Conservation (phyloP, 2,329 filamentous ascomycete species). For the Cercospora canescens region DNA sequence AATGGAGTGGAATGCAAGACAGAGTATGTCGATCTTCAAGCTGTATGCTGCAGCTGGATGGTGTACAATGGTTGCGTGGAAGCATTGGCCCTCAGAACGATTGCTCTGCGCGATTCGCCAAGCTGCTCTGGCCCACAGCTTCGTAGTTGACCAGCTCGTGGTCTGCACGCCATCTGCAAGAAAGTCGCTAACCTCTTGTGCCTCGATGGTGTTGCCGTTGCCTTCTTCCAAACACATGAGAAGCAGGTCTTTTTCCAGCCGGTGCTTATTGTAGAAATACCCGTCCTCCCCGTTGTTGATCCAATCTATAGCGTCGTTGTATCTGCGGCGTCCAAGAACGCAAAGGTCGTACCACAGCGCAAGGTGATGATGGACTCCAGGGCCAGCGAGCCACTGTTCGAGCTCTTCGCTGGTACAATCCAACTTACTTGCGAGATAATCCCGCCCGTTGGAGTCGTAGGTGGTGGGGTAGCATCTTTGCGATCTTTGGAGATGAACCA, state of each 20-base stretch:
- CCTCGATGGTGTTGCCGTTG: background rate
- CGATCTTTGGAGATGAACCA: constrained; percentile 18
- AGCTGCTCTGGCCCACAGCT: constrained; percentile 27
- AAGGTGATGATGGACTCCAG: constrained; percentile 23
- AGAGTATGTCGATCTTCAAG: constrained; percentile 27
- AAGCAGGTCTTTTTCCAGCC: constrained; percentile 27
- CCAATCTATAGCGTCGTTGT: constrained; percentile 25
- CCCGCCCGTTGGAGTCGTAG: constrained; percentile 29
- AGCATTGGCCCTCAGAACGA: constrained; percentile 14
- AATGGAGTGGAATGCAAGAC: constrained; percentile 29
- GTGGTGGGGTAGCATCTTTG: constrained; percentile 7
- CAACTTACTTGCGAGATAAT: constrained; percentile 23
- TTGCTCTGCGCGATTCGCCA: constrained; percentile 29
- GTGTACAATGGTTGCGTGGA: constrained; percentile 12
- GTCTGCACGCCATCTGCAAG: constrained; percentile 13
- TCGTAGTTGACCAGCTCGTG: constrained; percentile 22
- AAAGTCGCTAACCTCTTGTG: constrained; percentile 1
- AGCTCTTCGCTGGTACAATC: constrained; percentile 15
- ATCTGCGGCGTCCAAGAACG: constrained; percentile 18
- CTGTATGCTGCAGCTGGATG: constrained; percentile 26
- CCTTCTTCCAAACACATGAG: constrained; percentile 27
- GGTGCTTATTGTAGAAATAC: constrained; percentile 23
- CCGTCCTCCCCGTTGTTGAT: constrained; percentile 21
- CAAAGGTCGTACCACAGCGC: constrained; percentile 27
- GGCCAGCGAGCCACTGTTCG: constrained; percentile 25